Conservation (phyloP, 1,139 yeast genomes). For the Lodderomyces jiufengensis region DNA sequence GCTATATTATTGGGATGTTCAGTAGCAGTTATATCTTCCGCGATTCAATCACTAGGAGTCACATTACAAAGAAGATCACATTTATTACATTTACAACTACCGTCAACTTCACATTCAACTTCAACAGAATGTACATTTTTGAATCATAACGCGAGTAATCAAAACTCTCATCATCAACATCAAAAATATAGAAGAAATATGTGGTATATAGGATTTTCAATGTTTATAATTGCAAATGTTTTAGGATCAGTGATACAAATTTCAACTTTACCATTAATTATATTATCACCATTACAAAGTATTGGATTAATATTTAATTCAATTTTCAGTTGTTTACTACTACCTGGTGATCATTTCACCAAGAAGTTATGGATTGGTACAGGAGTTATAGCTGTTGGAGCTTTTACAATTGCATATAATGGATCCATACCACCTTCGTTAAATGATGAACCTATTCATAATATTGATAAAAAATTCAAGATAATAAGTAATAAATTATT, state of each 20-base stretch:
- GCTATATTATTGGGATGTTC: conserved; percentile 55
- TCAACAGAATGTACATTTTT: conserved; percentile 8
- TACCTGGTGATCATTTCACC: conserved; percentile 70
- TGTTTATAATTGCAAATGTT: conserved; percentile 72
- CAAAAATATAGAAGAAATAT: conserved; percentile 51
- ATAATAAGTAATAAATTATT: conserved; percentile 24
- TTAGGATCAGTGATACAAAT: conserved; percentile 83
- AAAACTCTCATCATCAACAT: conserved; percentile 23
- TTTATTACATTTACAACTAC: conserved; percentile 25
- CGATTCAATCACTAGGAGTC: conserved; percentile 78
- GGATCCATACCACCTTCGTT: conserved; percentile 35
- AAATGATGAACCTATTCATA: conserved; percentile 13
- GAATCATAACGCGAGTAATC: neutral
- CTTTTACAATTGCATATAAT: conserved; percentile 73
- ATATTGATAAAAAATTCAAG: conserved; percentile 25
- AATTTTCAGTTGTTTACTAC: conserved; percentile 58
- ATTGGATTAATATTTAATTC: conserved; percentile 85
- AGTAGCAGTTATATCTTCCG: conserved; percentile 76
- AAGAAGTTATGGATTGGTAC: conserved; percentile 60
- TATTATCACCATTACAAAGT: conserved; percentile 81
- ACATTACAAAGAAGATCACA: conserved; percentile 84
- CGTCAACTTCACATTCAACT: conserved; percentile 2
- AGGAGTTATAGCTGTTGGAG: conserved; percentile 65
- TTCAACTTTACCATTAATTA: conserved; percentile 75
- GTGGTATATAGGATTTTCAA: conserved; percentile 72